Conservation (phyloP, 257 asterid genomes). For the Buddleja alternifolia region DNA sequence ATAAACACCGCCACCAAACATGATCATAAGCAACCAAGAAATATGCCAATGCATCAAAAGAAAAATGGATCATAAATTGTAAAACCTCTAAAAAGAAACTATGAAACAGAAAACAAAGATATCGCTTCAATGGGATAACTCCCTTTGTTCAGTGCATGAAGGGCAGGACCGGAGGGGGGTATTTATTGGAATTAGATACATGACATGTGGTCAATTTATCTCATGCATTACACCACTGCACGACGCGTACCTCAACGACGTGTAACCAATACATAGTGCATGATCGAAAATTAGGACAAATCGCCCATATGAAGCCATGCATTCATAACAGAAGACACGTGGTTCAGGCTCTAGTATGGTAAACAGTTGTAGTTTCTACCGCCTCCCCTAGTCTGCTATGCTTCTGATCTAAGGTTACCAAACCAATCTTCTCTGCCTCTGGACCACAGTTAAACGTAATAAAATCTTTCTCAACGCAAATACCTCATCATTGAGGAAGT, state of each 20-base stretch:
- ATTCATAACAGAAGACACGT: neutral
- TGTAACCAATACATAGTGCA: neutral
- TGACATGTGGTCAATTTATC: constrained; percentile 14
- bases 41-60: neutral
- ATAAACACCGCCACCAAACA: neutral
- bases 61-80: neutral
- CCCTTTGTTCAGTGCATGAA: neutral
- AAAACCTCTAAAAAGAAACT: neutral
- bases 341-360: neutral
- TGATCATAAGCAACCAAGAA: neutral
- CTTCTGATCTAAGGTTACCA: neutral
- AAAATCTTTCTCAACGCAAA: too few relatives aligned
- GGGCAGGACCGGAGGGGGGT: neutral
- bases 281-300: neutral
- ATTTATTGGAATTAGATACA: constrained; percentile 4
- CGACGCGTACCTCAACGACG: neutral
- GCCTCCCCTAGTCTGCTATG: neutral
- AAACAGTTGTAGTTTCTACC: neutral
- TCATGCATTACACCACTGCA: neutral
- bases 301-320: neutral
- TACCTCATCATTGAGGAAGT: neutral
- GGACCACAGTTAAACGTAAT: neutral
- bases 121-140: neutral
- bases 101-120: neutral
- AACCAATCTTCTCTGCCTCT: neutral